Base-by-base conservation (phyloP, 805 yeast species). In the Wickerhamomyces subpelliculosus region DNA sequence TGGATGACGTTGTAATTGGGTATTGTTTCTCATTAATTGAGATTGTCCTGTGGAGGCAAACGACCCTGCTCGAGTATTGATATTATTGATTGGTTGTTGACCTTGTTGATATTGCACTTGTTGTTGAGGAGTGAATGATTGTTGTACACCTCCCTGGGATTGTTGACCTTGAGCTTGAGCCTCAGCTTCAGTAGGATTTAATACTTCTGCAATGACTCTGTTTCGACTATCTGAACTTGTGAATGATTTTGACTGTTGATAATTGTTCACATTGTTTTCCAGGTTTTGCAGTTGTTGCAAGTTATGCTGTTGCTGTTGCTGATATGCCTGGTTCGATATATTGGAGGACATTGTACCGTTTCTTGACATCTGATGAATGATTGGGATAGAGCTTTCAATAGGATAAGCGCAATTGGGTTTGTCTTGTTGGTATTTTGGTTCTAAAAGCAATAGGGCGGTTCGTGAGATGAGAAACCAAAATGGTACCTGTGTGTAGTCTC, bases 171-270 rank as follows among this genome's bases (percentile, higher is more conserved):
- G 34, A 32, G 27, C 27, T 17, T 27, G 25, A 30, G 34, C 39
- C 47, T 50, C 49, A 46, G 32, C 47, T 27, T 34, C 29, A 36
- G 41, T 30, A 48, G 47, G 19, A 50, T 35, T 38, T 14, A 38
- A 25, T 7, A 40, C 44, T 13, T 52, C 55, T 3, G 42, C 41
- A 17, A 43, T 35, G 8, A 40, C 28, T 13, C 52, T 27, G n/a
- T 19, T 27, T 26, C 36, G 36, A 48, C 47, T 41, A 50, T 64
- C 52, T 47, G 61, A 56, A 39, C 65, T 63, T 39, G 65, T 62
- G 35, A 72, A 50, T 22, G 73, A 68, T 34, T 58, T 62, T 1
- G 73, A 60, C 41, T 67, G 73, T 40, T 67, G 63, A 40, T 52
- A 44, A 37, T 43, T 47, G 44, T 53, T 62, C 22, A 64, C 57